phyloP scores from a whole-genome alignment of 2,329 filamentous ascomycete genomes.

The Elsinoe ampelina region DNA sequence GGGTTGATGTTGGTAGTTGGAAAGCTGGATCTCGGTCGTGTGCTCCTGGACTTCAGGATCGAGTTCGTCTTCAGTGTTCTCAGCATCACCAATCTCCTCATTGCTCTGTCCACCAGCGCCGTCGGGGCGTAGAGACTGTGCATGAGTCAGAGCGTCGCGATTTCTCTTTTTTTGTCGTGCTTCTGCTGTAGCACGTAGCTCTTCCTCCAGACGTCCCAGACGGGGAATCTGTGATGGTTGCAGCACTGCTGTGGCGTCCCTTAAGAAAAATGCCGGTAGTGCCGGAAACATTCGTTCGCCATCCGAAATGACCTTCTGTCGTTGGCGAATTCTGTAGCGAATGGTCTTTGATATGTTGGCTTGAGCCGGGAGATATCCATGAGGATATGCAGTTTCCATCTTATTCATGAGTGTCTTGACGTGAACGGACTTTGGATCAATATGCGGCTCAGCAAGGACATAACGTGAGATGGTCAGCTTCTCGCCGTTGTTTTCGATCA shows the following conservation, averaged over 20 bases:
- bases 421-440: conserved; percentile 36
- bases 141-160: conserved; percentile 5
- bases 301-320: background rate
- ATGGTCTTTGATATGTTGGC: background rate
- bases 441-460: conserved; percentile 40
- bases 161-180: conserved; percentile 12
- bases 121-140: background rate
- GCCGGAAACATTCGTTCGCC: no score
- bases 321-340: conserved; percentile 1
- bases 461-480: conserved; percentile 38
- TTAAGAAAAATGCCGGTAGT: conserved; percentile 19
- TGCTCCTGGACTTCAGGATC: conserved; percentile 14
- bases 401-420: conserved; percentile 41
- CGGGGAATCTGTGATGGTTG: background rate
- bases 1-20: conserved; percentile 19
- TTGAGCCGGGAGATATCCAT: conserved; percentile 34
- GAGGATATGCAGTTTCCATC: conserved; percentile 32
- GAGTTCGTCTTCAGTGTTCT: conserved; percentile 14
- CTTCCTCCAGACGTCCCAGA: conserved; percentile 16
- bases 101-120: background rate
- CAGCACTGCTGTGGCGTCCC: conserved; percentile 15
- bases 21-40: conserved; percentile 18
- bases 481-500: conserved; percentile 33
- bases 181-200: conserved; percentile 15
- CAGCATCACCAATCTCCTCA: conserved; percentile 4